A percentile compares a stretch with the other conserved stretches of the same genome.
Evolutionary conservation across 257 asterid species (phyloP).

Genomic region (Solanum corneliomulleri): DNA sequence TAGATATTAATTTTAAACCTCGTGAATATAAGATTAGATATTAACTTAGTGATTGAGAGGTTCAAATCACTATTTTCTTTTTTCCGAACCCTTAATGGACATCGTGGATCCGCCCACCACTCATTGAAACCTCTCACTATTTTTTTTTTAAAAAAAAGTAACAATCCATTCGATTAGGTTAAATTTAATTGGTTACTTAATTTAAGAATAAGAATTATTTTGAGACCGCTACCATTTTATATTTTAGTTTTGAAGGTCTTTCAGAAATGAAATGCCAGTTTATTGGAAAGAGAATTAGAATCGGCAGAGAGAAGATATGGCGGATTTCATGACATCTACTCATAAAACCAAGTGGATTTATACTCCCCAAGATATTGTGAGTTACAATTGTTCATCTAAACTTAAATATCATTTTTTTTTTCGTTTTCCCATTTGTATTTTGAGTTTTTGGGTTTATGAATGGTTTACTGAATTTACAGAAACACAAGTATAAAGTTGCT

Average conservation of each 20-base stretch:
- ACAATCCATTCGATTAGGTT: neutral
- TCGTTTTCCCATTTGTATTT: neutral
- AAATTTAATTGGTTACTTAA: neutral
- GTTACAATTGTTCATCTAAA: neutral
- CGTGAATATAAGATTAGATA: no score
- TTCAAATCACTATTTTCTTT: no score
- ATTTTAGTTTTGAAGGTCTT: neutral
- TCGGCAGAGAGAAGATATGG: slow-evolving; percentile 26
- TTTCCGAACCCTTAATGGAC: no score
- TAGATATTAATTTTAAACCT: no score
- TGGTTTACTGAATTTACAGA: slow-evolving; percentile 19
- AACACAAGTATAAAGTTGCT: slow-evolving; percentile 70
- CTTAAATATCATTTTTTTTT: no score
- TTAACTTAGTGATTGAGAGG: no score
- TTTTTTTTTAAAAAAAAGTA: no score
- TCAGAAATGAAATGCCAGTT: neutral
- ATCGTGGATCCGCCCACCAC: no score
- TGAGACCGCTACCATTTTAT: neutral
- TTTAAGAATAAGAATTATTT: neutral
- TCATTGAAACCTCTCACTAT: no score
- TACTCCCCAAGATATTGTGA: slow-evolving; percentile 70
- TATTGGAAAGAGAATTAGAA: neutral
- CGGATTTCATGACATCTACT: slow-evolving; percentile 76
- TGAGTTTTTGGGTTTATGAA: neutral
- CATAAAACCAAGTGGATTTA: slow-evolving; percentile 88